Base-by-base conservation (phyloP, 2,329 filamentous ascomycete species). In the Dothiorella sarmentorum region DNA sequence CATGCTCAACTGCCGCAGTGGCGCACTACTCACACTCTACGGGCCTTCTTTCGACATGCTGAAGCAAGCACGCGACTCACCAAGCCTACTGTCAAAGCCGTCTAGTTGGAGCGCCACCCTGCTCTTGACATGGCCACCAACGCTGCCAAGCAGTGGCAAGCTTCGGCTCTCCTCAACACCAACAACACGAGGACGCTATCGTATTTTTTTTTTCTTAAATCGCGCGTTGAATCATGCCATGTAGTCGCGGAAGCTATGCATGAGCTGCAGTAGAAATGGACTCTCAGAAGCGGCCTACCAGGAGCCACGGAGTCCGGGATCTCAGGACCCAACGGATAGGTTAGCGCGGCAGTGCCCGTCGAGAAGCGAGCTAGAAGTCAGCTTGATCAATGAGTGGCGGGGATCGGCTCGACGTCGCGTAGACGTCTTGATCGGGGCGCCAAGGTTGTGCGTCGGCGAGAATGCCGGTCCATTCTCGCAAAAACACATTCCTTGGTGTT, bases 381-480 rank as follows among this genome's bases (percentile, higher is more conserved):
- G 9, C 22, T 22, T 31, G 40, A 10, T 15, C 18, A 26, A n/a
- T 26, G 40, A 2, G 20, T 13, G 47, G 20, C 20, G 47, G 26
- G 31, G n/a, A 13, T 29, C n/a, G 45, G 45, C n/a, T 17, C 31
- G 31, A 22, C 47, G 31, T 52, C 31, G 47, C 18, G 17, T 7
- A 24, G 29, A 13, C 11, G 15, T 37, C 13, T 37, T 52, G 47
- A 33, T 52, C 17, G 47, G 47, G 29, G 44, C n/a, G n/a, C 44
- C 18, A 35, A 49, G 44, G 9, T 29, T 7, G 20, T 15, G 18
- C 29, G 47, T 35, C 47, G 47, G 47, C 31, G 47, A 52, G 38
- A 52, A 52, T 26, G 47, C n/a, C 47, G 47, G 47, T 18, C 31
- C 18, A 24, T 52, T 31, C 37, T 52, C 47, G 47, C 47, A 52